Evolutionary conservation across 176 grass and related monocot genomes (phyloP).

Genomic region (Melocanna baccifera): DNA sequence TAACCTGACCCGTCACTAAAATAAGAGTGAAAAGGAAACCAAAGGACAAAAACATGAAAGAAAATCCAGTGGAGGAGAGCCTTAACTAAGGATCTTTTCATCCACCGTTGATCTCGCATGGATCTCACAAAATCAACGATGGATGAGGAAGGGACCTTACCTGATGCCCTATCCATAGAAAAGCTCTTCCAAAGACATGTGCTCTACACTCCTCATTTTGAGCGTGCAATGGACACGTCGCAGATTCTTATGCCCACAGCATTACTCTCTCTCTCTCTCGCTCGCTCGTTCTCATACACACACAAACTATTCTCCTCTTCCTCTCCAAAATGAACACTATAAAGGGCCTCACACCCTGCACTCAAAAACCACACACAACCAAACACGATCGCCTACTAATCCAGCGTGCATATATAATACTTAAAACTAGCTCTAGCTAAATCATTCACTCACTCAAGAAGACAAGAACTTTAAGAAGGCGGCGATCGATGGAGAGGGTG

Average conservation of each 20-base stretch:
- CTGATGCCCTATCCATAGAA: too few relatives aligned
- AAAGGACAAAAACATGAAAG: background rate
- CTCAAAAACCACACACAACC: background rate
- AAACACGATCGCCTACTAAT: background rate
- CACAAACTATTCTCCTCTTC: background rate
- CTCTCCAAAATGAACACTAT: slow-evolving; percentile 13
- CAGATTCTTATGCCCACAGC: background rate
- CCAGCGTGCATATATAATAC: background rate
- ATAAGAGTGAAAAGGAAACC: background rate
- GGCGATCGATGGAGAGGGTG: slow-evolving; percentile 52
- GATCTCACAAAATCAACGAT: too few relatives aligned
- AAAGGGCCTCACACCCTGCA: background rate
- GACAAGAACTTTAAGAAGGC: too few relatives aligned
- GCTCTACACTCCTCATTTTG: background rate
- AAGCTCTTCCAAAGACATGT: too few relatives aligned
- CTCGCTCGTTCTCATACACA: background rate
- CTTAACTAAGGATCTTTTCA: too few relatives aligned
- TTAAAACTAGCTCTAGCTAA: too few relatives aligned
- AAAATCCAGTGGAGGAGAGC: too few relatives aligned
- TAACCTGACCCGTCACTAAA: background rate
- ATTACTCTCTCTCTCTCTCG: background rate
- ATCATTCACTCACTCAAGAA: too few relatives aligned
- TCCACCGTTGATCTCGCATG: too few relatives aligned
- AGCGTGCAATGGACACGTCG: background rate
- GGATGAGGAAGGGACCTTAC: too few relatives aligned